Percentiles rank a stretch among this genome's conserved stretches.
Evolutionary conservation across 306 rosid genomes (phyloP).

Genomic region (Glycine tomentella): DNA sequence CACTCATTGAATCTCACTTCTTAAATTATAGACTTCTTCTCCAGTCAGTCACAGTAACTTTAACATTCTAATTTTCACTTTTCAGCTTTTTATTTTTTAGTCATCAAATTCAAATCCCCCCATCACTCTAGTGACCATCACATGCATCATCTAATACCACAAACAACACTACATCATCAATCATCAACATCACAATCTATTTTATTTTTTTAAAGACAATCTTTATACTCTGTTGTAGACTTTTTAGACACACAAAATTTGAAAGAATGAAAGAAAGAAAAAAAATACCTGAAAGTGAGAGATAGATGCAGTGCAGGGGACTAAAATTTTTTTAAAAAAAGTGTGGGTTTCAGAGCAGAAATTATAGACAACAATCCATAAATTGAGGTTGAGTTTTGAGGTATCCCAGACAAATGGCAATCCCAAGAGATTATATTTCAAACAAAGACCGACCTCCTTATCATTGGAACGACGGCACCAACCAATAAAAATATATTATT

Average conservation of each 20-base stretch:
- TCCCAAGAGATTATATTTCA: conserved; percentile 64
- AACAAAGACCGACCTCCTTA: conserved; percentile 70
- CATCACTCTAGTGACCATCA: conserved; percentile 1
- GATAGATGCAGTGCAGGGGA: background rate
- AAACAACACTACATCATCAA: conserved; percentile 38
- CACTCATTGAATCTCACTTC: conserved; percentile 18
- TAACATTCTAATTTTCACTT: conserved; percentile 12
- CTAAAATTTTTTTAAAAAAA: background rate
- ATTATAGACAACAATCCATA: conserved; percentile 14
- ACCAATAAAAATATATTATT: conserved; percentile 55
- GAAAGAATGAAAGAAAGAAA: background rate
- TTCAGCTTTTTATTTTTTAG: background rate
- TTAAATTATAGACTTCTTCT: conserved; percentile 10
- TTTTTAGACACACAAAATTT: background rate
- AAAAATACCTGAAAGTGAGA: conserved; percentile 40
- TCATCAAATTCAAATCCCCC: conserved; percentile 37
- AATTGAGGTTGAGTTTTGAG: conserved; percentile 26
- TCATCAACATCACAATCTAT: conserved; percentile 3
- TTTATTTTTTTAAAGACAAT: background rate
- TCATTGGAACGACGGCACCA: conserved; percentile 88
- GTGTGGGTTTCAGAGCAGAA: conserved; percentile 9
- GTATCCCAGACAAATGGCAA: conserved; percentile 67
- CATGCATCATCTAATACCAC: conserved; percentile 33
- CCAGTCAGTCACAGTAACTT: conserved; percentile 27
- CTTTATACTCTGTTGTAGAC: background rate